Percentiles rank a stretch among this genome's conserved stretches.
Conservation (phyloP, 129 eudicot genomes). For the Tagetes patula region DNA sequence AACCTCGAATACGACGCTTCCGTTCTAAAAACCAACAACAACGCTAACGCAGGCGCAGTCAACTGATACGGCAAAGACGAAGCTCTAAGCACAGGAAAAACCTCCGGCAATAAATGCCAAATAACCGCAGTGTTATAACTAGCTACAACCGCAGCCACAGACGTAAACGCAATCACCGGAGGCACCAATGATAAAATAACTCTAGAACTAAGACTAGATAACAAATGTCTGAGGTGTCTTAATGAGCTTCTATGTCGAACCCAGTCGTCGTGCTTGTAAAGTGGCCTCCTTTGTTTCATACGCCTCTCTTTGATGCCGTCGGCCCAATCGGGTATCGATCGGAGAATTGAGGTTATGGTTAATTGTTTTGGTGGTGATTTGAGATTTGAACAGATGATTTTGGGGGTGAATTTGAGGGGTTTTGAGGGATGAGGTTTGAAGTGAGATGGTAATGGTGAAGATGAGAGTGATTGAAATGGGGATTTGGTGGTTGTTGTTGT, state of each 20-base stretch:
- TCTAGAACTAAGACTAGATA: conserved; percentile 65
- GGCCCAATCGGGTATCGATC: conserved; percentile 79
- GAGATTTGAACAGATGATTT: conserved; percentile 43
- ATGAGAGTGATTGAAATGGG: conserved; percentile 34
- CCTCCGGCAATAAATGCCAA: conserved; percentile 67
- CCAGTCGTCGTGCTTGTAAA: conserved; percentile 78
- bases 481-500: conserved; percentile 46
- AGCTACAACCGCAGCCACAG: conserved; percentile 68
- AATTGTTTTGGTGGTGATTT: conserved; percentile 23
- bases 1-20: conserved; percentile 97
- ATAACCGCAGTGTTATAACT: conserved; percentile 77
- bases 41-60: conserved; percentile 94
- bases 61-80: conserved; percentile 88
- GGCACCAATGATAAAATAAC: conserved; percentile 82
- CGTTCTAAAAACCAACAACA: conserved; percentile 86
- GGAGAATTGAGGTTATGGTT: conserved; percentile 51
- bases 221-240: conserved; percentile 71
- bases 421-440: conserved; percentile 35
- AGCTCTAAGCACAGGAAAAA: conserved; percentile 73
- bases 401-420: conserved; percentile 33
- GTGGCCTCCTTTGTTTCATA: conserved; percentile 49
- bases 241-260: conserved; percentile 77
- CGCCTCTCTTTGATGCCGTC: conserved; percentile 69
- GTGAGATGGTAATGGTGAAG: conserved; percentile 33
- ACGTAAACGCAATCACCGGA: conserved; percentile 83